A percentile compares a stretch with the other conserved stretches of the same genome.
phyloP scores from a whole-genome alignment of 169 alveolate genomes.

The Plasmodium vivax region DNA sequence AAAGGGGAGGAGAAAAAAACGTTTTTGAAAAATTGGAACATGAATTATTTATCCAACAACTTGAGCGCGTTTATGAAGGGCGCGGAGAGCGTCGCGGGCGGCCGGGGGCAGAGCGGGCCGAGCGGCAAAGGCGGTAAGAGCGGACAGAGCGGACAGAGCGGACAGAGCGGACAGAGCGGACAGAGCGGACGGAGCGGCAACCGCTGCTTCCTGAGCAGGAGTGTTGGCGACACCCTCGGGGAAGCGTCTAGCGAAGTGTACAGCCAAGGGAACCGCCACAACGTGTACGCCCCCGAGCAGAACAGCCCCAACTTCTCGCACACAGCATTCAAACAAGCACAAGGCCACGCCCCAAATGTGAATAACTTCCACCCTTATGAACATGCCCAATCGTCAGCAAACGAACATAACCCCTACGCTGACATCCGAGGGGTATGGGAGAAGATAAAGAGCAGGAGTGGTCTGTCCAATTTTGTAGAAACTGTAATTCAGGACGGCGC shows the following conservation, averaged over 20 bases:
- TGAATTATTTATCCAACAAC: conserved; percentile 49
- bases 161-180: neutral
- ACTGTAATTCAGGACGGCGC: neutral
- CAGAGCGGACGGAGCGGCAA: neutral
- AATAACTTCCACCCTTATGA: neutral
- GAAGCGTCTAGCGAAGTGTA: neutral
- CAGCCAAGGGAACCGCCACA: neutral
- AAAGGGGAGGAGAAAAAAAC: conserved; percentile 36
- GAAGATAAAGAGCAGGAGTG: neutral
- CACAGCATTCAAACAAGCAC: neutral
- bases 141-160: neutral
- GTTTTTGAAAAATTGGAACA: conserved; percentile 69
- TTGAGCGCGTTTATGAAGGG: conserved; percentile 46
- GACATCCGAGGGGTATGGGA: neutral
- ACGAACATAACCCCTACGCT: neutral
- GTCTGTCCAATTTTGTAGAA: neutral
- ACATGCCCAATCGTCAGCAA: neutral
- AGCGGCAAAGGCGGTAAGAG: neutral
- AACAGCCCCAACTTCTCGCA: neutral
- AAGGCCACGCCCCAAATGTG: neutral
- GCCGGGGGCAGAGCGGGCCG: neutral
- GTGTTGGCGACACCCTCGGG: neutral
- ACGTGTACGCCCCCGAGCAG: neutral
- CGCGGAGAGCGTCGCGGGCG: neutral
- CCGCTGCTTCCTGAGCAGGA: neutral